Percentiles rank a stretch among this genome's conserved stretches.
phyloP scores from a whole-genome alignment of 768 basidiomycete genomes.

The Terana coerulea region DNA sequence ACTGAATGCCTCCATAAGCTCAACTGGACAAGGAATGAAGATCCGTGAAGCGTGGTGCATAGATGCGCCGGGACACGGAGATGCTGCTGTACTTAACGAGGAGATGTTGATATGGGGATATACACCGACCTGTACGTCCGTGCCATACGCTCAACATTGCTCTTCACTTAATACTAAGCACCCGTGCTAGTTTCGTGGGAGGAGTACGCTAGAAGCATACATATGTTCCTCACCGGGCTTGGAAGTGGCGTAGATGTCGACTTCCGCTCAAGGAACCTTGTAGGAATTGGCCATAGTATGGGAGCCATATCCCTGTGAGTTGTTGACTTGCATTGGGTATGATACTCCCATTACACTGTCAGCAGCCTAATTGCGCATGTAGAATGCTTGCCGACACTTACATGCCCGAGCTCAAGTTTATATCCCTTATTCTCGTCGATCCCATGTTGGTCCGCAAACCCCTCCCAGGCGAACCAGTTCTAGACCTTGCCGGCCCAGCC shows the following conservation, averaged over 20 bases:
- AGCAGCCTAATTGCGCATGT: neutral
- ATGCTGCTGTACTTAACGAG: slow-evolving; percentile 47
- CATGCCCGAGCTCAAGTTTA: slow-evolving; percentile 35
- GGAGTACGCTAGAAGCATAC: slow-evolving; percentile 46
- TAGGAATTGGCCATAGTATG: slow-evolving; percentile 56
- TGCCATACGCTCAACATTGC: no score
- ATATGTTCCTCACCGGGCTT: slow-evolving; percentile 44
- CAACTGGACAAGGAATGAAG: slow-evolving; percentile 22
- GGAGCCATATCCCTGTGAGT: slow-evolving; percentile 44
- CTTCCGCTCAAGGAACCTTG: slow-evolving; percentile 42
- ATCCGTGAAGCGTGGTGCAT: slow-evolving; percentile 49
- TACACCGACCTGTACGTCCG: slow-evolving; percentile 37
- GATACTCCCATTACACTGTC: neutral
- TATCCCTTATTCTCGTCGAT: slow-evolving; percentile 42
- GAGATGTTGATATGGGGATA: slow-evolving; percentile 37
- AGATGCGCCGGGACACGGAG: slow-evolving; percentile 54
- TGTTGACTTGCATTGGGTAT: neutral
- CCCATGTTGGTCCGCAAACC: slow-evolving; percentile 32
- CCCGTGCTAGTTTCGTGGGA: slow-evolving; percentile 34
- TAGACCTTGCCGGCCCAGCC: slow-evolving; percentile 30
- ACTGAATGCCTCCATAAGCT: slow-evolving; percentile 9
- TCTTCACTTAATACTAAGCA: neutral
- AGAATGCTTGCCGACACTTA: slow-evolving; percentile 42
- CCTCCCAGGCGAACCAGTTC: slow-evolving; percentile 14
- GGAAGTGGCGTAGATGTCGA: slow-evolving; percentile 48